Percentiles rank a stretch among this genome's conserved stretches.
Conservation (phyloP, 2,329 filamentous ascomycete genomes). For the Diaporthe citriasiana region DNA sequence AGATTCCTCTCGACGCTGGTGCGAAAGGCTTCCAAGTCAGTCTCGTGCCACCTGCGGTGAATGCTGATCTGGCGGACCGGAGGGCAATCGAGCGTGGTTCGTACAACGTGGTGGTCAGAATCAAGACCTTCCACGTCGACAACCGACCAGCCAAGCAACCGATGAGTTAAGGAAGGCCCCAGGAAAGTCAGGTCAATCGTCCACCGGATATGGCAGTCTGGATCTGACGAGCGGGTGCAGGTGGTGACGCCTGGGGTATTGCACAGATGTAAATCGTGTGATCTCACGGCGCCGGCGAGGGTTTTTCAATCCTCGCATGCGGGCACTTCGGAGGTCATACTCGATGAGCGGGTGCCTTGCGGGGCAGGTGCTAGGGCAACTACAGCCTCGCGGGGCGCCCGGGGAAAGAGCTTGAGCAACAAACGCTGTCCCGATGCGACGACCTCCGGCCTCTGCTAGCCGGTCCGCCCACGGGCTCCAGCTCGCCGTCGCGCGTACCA, state of each 20-base stretch:
- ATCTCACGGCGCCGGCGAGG: neutral
- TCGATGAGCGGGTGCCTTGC: too few relatives aligned
- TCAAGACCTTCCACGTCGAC: neutral
- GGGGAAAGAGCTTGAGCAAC: too few relatives aligned
- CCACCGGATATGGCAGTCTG: neutral
- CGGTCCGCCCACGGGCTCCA: too few relatives aligned
- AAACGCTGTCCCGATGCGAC: too few relatives aligned
- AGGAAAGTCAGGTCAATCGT: slow-evolving; percentile 12
- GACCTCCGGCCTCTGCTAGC: too few relatives aligned
- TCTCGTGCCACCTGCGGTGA: neutral
- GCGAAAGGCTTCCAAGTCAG: neutral
- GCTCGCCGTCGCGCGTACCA: too few relatives aligned
- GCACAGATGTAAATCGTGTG: neutral
- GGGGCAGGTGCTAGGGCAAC: too few relatives aligned
- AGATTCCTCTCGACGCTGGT: neutral
- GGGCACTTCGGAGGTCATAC: neutral
- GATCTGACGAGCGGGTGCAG: neutral
- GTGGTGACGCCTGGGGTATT: neutral
- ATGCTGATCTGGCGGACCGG: neutral
- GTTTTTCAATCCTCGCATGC: neutral
- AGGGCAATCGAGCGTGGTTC: neutral
- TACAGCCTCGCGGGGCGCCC: too few relatives aligned
- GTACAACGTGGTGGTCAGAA: neutral
- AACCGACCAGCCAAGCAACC: neutral
- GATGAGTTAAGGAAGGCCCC: neutral